phyloP scores from a whole-genome alignment of 306 rosid genomes.

The Ziziphus jujuba region DNA sequence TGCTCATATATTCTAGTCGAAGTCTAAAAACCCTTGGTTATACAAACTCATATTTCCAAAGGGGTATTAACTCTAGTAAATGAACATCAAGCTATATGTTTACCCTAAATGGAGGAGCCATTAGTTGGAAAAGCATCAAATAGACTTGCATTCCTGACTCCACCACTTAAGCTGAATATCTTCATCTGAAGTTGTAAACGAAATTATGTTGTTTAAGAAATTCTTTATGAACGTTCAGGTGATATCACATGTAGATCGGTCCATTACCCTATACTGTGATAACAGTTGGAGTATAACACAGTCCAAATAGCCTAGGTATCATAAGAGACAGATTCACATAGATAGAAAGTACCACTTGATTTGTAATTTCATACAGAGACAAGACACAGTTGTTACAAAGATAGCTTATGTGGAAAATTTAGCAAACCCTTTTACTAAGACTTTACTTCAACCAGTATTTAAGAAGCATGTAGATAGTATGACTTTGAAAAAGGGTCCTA shows the following conservation, averaged over 20 bases:
- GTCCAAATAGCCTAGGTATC: neutral
- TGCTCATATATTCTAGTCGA: neutral
- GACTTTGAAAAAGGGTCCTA: too few relatives aligned
- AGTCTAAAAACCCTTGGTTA: neutral
- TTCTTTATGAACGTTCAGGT: neutral
- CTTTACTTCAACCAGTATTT: neutral
- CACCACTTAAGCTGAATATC: too few relatives aligned
- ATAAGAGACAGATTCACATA: neutral
- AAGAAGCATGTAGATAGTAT: too few relatives aligned
- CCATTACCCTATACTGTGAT: neutral
- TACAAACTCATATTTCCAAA: neutral
- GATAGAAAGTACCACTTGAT: neutral
- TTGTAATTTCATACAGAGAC: neutral
- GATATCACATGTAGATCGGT: neutral
- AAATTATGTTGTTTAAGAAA: neutral
- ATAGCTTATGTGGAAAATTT: neutral
- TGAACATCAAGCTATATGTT: neutral
- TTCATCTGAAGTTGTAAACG: neutral
- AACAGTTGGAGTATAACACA: neutral
- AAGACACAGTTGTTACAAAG: neutral
- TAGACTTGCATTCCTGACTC: too few relatives aligned
- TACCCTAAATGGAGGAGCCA: too few relatives aligned
- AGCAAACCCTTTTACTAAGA: neutral
- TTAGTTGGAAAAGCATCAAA: too few relatives aligned
- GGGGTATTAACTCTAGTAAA: neutral